Conservation (phyloP, 2,329 filamentous ascomycete species). For the Fusarium sacchari region DNA sequence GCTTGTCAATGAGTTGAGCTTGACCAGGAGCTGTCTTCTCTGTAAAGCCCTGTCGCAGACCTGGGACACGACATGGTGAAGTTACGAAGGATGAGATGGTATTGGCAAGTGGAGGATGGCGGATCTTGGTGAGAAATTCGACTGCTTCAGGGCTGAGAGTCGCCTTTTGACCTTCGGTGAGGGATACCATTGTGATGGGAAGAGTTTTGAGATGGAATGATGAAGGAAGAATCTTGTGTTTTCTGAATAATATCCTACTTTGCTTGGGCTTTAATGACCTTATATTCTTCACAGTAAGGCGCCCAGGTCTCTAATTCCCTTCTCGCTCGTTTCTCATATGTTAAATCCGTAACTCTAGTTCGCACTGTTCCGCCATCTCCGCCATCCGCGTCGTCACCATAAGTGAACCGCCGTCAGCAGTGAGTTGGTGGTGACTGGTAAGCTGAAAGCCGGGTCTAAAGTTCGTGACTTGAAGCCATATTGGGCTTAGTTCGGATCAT, state of each 20-base stretch:
- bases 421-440: rapidly evolving
- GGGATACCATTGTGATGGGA: background rate
- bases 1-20: rapidly evolving
- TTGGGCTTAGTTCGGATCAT: background rate
- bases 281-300: background rate
- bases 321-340: rapidly evolving
- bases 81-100: background rate
- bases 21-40: background rate
- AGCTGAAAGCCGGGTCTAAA: background rate
- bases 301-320: rapidly evolving
- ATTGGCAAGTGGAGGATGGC: background rate
- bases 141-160: background rate
- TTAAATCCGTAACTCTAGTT: rapidly evolving
- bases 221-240: background rate
- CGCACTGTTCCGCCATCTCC: background rate
- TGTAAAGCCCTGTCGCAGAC: background rate
- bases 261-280: background rate
- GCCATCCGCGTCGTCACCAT: rapidly evolving
- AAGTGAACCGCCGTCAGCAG: background rate
- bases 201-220: background rate
- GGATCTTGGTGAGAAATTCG: background rate
- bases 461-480: background rate
- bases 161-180: background rate
- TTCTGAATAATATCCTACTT: background rate
- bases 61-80: background rate